Conservation (phyloP, 2,329 filamentous ascomycete species). For the Daldinia eschscholtzii region DNA sequence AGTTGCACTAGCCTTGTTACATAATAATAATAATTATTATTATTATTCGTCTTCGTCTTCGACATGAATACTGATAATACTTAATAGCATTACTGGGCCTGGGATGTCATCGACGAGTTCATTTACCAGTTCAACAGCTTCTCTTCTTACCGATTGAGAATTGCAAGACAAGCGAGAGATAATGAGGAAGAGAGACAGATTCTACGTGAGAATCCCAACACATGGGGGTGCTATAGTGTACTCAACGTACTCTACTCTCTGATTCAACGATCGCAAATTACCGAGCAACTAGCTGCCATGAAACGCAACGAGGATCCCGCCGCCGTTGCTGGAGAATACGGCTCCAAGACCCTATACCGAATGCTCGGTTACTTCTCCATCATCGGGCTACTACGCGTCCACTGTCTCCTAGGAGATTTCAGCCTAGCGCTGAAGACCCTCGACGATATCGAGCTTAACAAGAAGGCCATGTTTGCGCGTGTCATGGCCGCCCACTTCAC, state of each 20-base stretch:
- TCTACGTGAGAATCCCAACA: conserved; percentile 96
- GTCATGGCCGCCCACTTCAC: conserved; percentile 99
- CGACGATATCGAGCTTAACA: conserved; percentile 99
- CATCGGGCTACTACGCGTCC: conserved; percentile 94
- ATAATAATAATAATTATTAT: not conserved
- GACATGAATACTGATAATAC: conserved; percentile 43
- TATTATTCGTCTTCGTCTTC: not conserved
- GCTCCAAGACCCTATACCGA: conserved; percentile 91
- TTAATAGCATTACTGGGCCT: conserved; percentile 95
- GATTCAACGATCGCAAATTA: conserved; percentile 98
- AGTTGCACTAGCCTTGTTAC: conserved; percentile 55
- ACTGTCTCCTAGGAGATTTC: conserved; percentile 97
- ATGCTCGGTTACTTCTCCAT: conserved; percentile 99
- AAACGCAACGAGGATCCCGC: conserved; percentile 93
- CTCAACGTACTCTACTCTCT: conserved; percentile 99
- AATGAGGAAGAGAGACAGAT: conserved; percentile 94
- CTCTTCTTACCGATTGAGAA: conserved; percentile 93
- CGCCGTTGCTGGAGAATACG: conserved; percentile 93
- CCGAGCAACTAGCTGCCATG: conserved; percentile 94
- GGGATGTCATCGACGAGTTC: conserved; percentile 99
- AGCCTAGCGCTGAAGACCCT: conserved; percentile 98
- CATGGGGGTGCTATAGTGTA: conserved; percentile 99
- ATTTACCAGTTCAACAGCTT: conserved; percentile 99
- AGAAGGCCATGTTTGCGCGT: conserved; percentile 99
- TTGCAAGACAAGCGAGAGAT: conserved; percentile 80